A percentile compares a stretch with the other conserved stretches of the same genome.
Evolutionary conservation across 1,139 yeast species (phyloP).

Genomic region (Spencermartinsiella ligniputridi): DNA sequence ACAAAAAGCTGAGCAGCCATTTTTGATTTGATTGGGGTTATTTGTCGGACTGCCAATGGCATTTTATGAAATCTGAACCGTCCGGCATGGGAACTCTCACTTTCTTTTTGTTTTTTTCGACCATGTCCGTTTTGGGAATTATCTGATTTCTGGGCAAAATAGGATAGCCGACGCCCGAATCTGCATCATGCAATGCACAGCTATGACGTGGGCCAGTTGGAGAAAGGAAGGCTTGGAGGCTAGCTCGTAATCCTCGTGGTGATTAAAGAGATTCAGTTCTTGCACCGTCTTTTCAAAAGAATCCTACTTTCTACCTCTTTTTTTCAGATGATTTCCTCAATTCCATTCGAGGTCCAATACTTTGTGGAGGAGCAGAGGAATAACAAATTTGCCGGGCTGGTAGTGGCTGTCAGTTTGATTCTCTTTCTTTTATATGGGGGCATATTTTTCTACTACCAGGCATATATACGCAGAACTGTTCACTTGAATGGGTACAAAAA

Average conservation of each 20-base stretch:
- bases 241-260: no score
- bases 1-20: neutral
- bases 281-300: no score
- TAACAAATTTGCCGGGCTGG: conserved; percentile 38
- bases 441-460: conserved; percentile 44
- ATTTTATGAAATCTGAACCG: no score
- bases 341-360: conserved; percentile 36
- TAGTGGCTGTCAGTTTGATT: conserved; percentile 32
- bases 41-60: neutral
- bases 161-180: neutral
- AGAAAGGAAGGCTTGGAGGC: no score
- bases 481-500: conserved; percentile 8
- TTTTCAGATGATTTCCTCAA: conserved; percentile 10
- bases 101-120: neutral
- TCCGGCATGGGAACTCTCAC: no score
- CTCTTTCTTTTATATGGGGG: conserved; percentile 39
- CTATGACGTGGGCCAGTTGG: no score
- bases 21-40: neutral
- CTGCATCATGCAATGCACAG: neutral
- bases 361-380: conserved; percentile 39
- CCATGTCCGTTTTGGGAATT: neutral
- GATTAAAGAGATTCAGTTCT: no score
- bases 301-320: neutral
- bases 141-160: neutral
- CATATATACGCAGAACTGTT: conserved; percentile 19